A percentile compares a stretch with the other conserved stretches of the same genome.
phyloP scores from a whole-genome alignment of 2,329 filamentous ascomycete genomes.

The Knoxdaviesia capensis region DNA sequence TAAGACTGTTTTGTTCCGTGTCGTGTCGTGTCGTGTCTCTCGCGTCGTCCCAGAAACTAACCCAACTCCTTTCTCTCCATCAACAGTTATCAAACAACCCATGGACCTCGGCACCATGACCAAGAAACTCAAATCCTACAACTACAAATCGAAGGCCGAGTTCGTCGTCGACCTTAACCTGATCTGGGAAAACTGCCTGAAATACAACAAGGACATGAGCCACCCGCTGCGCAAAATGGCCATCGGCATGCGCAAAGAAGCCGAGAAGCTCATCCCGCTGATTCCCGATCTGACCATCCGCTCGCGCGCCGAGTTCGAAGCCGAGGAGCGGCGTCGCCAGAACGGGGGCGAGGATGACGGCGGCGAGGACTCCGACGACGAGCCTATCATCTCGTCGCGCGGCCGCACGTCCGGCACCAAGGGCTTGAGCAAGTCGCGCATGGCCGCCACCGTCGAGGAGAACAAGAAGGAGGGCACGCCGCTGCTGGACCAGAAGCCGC shows the following conservation, averaged over 20 bases:
- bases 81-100: constrained; percentile 70
- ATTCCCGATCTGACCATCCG: constrained; percentile 86
- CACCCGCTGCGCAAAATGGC: constrained; percentile 85
- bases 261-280: constrained; percentile 83
- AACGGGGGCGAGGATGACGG: constrained; percentile 68
- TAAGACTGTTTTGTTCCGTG: constrained; percentile 22
- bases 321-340: constrained; percentile 66
- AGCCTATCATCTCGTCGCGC: constrained; percentile 94
- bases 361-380: constrained; percentile 84
- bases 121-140: constrained; percentile 73
- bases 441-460: constrained; percentile 31
- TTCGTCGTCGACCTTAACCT: constrained; percentile 86
- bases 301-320: constrained; percentile 85
- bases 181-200: constrained; percentile 93
- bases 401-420: constrained; percentile 75
- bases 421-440: constrained; percentile 49
- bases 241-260: constrained; percentile 90
- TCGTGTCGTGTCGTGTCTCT: background rate
- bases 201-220: constrained; percentile 79
- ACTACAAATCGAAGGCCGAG: constrained; percentile 77
- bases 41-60: constrained; percentile 6
- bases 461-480: constrained; percentile 66
- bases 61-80: constrained; percentile 6
- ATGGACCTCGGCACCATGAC: constrained; percentile 98
- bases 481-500: constrained; percentile 52